phyloP scores from a whole-genome alignment of 2,329 filamentous ascomycete genomes.

The Venturia carpophila region DNA sequence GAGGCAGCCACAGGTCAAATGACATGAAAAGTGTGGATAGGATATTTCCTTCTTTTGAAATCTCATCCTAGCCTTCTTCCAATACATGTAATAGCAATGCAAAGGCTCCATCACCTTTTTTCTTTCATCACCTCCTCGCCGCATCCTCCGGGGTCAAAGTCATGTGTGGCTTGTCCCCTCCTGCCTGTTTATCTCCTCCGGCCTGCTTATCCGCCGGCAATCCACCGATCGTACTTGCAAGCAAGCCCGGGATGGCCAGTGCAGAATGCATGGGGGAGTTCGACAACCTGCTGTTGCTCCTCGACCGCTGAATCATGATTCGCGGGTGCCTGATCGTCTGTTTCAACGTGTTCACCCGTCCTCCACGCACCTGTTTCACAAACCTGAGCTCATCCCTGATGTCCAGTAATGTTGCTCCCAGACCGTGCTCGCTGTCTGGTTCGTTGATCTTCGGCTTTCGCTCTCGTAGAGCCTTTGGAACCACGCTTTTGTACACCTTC shows the following conservation, averaged over 20 bases:
- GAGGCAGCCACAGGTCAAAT: too few species aligned
- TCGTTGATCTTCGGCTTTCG: conserved; percentile 36
- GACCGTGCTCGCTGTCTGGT: conserved; percentile 34
- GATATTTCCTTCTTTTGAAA: not conserved
- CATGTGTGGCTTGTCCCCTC: not conserved
- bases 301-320: conserved; percentile 53
- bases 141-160: conserved; percentile 5
- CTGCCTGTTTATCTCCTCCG: too few species aligned
- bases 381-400: conserved; percentile 75
- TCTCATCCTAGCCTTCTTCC: not conserved
- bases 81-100: not conserved
- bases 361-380: conserved; percentile 71
- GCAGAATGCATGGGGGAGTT: conserved; percentile 43
- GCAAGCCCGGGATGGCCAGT: conserved; percentile 15
- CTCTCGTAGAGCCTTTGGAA: conserved; percentile 45
- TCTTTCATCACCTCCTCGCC: not conserved
- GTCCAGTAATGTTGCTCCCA: conserved; percentile 66
- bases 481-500: conserved; percentile 34
- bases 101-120: not conserved
- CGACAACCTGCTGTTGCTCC: conserved; percentile 53
- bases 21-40: not conserved
- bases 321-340: conserved; percentile 72
- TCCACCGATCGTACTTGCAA: conserved; percentile 16
- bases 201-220: conserved; percentile 5
- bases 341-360: conserved; percentile 71